Evolutionary conservation across 441 rosid genomes (phyloP).

Genomic region (Sinapis alba): DNA sequence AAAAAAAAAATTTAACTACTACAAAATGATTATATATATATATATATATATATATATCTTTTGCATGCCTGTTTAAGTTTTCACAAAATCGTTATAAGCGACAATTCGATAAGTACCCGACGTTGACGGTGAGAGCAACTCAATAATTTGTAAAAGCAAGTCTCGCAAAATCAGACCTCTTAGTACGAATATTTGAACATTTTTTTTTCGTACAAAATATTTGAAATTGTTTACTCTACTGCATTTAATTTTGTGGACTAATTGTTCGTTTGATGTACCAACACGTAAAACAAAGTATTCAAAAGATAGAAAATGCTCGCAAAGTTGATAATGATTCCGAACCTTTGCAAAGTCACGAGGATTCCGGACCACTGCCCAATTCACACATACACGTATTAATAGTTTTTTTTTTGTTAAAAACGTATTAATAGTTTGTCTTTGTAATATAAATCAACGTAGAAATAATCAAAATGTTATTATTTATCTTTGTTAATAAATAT

Average conservation of each 20-base stretch:
- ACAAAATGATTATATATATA: too few relatives aligned
- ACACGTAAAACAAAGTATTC: neutral
- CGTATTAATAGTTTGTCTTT: neutral
- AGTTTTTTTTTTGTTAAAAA: too few relatives aligned
- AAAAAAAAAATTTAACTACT: too few relatives aligned
- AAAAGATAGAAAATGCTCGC: neutral
- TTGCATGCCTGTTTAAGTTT: too few relatives aligned
- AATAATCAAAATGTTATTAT: neutral
- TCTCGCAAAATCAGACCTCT: neutral
- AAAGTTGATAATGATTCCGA: neutral
- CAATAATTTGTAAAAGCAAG: constrained; percentile 4
- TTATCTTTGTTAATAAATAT: too few relatives aligned
- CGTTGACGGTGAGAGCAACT: neutral
- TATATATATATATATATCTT: too few relatives aligned
- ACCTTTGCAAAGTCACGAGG: neutral
- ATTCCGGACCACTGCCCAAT: neutral
- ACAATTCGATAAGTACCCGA: neutral
- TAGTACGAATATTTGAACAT: neutral
- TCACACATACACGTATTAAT: neutral
- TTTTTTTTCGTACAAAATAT: too few relatives aligned
- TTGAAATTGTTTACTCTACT: neutral
- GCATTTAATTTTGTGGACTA: neutral
- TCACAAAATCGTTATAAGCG: too few relatives aligned
- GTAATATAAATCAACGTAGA: neutral
- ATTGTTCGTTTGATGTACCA: neutral